Evolutionary conservation across 2,329 filamentous ascomycete species (phyloP), one percentile per base, ranked within the genome.

Genomic region (Pyrenochaeta sp.): DNA sequence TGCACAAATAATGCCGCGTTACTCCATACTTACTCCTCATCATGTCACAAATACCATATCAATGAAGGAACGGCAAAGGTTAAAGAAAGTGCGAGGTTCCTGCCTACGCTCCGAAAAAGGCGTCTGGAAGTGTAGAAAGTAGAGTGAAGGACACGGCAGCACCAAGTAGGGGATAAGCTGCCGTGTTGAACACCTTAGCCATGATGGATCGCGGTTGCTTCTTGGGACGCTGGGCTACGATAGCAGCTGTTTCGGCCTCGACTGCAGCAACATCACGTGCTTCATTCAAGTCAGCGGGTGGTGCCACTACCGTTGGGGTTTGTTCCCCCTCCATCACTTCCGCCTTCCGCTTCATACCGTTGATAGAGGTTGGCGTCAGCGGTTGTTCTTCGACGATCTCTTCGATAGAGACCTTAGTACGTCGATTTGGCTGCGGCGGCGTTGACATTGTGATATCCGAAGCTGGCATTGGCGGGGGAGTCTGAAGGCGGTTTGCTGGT

Each of bases 341-440:
- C 2, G 71, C 71, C 32, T 73, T 74, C 14, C 72, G 72, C 60
- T 74, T 75, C 46, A 64, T 46, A 39, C 54, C 57, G 2, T 60
- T 67, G 2, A 69, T 45, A 18, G 71, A 72, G 7, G 60, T 63
- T 2, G 72, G 68, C 1, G 71, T 72, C 5, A 60, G 67, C 14
- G 72, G 69, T 30, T 72, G 66, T 29, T 69, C 60, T 18, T 73
- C 72, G 4, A 73, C 67, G 35, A 73, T 73, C 43, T 74, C 69
- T 1, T 63, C 57, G 35, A 73, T 74, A 3, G 72, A 68, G 7
- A 74, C 60, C 46, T 64, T 66, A 2, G 67, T 68, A n/a, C 64
- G 58, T 11, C 60, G 63, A 11, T 48, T 51, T 30, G 63, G 62
- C 14, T 60, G 68, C 18, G 58, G 44, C 1, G 58, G 46, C 3